Evolutionary conservation across 257 asterid species (phyloP), one percentile per base, ranked within the genome.

Genomic region (Nemophila menziesii): DNA sequence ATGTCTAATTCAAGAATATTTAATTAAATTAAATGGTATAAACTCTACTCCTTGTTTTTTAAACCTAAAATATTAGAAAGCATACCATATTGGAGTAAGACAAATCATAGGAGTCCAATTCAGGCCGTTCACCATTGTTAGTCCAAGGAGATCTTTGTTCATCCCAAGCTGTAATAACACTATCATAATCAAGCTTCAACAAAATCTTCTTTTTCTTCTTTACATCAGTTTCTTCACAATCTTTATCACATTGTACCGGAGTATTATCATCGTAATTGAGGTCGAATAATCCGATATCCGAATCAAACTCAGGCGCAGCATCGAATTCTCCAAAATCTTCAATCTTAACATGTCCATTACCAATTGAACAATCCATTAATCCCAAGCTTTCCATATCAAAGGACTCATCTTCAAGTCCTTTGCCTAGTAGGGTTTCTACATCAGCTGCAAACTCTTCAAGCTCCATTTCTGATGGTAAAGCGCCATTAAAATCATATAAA

Each of bases 361-460:
- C 66, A 40, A 48, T 44, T 56, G 52, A 48, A 16, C 60, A 37
- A 27, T 67, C 79, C 52, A 63, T 40, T 42, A 82, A 39, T 14
- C 94, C 94, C 34, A 86, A 61, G 4, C 72, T 75, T 57, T 79
- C 82, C 60, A 86, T 77, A 21, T 75, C 80, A 27, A 82, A 79
- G 9, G 81, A 49, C 44, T 72, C 84, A 11, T 59, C 77, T 0
- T 82, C 94, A 10, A 86, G 73, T 26, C 92, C 93, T 52, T 73
- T 86, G 3, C 97, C 94, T 1, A 86, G 36, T 39, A 86, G 45
- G 56, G 68, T 74, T 66, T 86, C 93, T 1, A 82, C 90, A 33
- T 82, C 87, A 0, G 96, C 92, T 0, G 93, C 82, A 22, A 86
- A 86, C 11, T 86, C 94, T 2, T 70, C 93, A 16, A 86, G 77